Base-by-base conservation (phyloP, 768 basidiomycete genomes). In the Rubroboletus satanas region DNA sequence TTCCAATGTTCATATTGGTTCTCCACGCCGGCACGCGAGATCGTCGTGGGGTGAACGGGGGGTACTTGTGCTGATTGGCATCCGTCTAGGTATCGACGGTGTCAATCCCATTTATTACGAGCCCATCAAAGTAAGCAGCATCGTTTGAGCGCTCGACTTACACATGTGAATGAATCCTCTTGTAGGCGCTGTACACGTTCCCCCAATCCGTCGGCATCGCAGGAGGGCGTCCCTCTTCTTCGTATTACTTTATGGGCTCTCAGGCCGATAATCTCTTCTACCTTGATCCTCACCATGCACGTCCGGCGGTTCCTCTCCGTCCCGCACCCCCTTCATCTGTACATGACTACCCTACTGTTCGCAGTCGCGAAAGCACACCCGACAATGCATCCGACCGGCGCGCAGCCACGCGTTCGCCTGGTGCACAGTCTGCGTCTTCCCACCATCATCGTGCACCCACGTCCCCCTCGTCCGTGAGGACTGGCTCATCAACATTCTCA, bases 161-260 rank as follows among this genome's bases (percentile, higher is more conserved):
- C 17, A 3, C 37, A 46, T 41, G 18, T 38, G 26, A 45, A 54
- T 21, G 15, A 53, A n/a, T 28, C 42, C 5, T 46, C 23, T 55
- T 7, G 7, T 62, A 96, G 93, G 77, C 81, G 26, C 70, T 98
- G 32, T 98, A 94, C 68, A 90, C 89, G 0, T 93, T 94, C 71
- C 95, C 95, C 0, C 96, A 98, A 73, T 92, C 88, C 2, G 89
- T 97, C 36, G 97, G 96, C 38, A 98, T 99, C 51, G 94, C 96
- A 0, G 96, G 97, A 37, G 96, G 96, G 3, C 82, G 97, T 21
- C 97, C 96, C 0, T 90, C 90, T n/a, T 94, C 92, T 0, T 97
- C 94, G 0, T 98, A 97, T 71, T 99, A 98, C 71, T 99, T 99
- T 66, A 90, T 99, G 45, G 96, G 93, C 15, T 80, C 87, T 0